Conservation (phyloP, 768 basidiomycete genomes). For the Cystobasidiopsis lactophilus region DNA sequence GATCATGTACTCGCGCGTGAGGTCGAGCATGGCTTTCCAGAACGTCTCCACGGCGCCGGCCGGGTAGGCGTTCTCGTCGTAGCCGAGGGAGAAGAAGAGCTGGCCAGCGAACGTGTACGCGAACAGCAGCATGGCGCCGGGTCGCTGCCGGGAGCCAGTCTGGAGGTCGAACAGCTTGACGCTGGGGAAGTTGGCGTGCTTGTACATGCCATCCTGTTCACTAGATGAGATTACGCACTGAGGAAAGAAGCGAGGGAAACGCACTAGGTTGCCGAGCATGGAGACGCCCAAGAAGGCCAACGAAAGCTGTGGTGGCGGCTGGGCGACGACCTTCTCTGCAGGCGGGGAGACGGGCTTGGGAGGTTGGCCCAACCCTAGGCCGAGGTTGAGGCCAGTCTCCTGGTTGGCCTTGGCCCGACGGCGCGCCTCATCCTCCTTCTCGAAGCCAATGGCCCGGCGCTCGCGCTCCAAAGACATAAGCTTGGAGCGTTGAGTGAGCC, state of each 20-base stretch:
- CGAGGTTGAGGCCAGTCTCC: slow-evolving; percentile 19
- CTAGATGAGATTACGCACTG: background rate
- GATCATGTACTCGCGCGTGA: slow-evolving; percentile 39
- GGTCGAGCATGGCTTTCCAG: slow-evolving; percentile 39
- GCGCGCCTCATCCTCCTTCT: slow-evolving; percentile 46
- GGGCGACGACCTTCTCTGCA: slow-evolving; percentile 26
- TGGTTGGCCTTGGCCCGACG: slow-evolving; percentile 3
- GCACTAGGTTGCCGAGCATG: slow-evolving; percentile 38
- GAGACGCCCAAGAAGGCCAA: slow-evolving; percentile 51
- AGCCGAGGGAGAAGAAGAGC: slow-evolving; percentile 58
- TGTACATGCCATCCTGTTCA: slow-evolving; percentile 47
- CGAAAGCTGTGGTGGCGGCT: no score
- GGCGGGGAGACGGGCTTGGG: no score
- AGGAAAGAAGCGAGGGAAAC: background rate
- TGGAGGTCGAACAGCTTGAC: slow-evolving; percentile 39
- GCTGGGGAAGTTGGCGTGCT: slow-evolving; percentile 37
- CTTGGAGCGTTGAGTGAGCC: slow-evolving; percentile 39
- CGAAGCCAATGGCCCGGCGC: slow-evolving; percentile 41
- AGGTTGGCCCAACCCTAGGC: background rate
- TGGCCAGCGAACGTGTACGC: slow-evolving; percentile 35
- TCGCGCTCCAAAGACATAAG: slow-evolving; percentile 47
- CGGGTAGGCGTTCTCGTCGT: slow-evolving; percentile 55
- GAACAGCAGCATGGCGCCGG: slow-evolving; percentile 59
- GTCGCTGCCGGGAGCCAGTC: slow-evolving; percentile 60
- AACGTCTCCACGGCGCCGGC: slow-evolving; percentile 38